A percentile compares a stretch with the other conserved stretches of the same genome.
Conservation (phyloP, 306 rosid genomes). For the Medicago ruthenica region DNA sequence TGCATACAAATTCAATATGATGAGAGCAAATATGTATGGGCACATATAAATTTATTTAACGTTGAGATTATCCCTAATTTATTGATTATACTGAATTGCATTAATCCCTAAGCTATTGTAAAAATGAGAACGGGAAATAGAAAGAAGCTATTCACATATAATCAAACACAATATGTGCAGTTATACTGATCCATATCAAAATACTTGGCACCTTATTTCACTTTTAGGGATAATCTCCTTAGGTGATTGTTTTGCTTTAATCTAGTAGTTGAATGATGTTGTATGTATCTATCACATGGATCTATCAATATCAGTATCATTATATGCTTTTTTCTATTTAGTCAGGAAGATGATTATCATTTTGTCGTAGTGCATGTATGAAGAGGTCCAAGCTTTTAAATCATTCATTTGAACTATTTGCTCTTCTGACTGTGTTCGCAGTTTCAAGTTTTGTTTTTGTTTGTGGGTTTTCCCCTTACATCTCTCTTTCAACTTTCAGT, state of each 20-base stretch:
- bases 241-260: neutral
- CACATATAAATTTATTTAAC: too few species aligned
- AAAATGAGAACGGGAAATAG: neutral
- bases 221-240: neutral
- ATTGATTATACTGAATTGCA: neutral
- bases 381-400: neutral
- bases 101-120: neutral
- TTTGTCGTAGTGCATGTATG: neutral
- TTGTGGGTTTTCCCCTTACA: neutral
- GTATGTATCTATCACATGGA: neutral
- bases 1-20: too few species aligned
- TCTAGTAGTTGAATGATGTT: neutral
- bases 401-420: neutral
- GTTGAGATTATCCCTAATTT: too few species aligned
- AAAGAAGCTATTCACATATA: neutral
- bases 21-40: too few species aligned
- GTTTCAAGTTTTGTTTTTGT: neutral
- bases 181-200: neutral
- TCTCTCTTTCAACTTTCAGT: constrained; percentile 18
- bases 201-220: neutral
- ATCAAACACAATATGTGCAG: neutral
- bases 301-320: too few species aligned
- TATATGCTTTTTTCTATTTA: neutral
- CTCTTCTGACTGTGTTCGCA: neutral
- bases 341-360: neutral